Evolutionary conservation across 768 basidiomycete species (phyloP), one percentile per base, ranked within the genome.

Genomic region (Tephrocybe rancida): DNA sequence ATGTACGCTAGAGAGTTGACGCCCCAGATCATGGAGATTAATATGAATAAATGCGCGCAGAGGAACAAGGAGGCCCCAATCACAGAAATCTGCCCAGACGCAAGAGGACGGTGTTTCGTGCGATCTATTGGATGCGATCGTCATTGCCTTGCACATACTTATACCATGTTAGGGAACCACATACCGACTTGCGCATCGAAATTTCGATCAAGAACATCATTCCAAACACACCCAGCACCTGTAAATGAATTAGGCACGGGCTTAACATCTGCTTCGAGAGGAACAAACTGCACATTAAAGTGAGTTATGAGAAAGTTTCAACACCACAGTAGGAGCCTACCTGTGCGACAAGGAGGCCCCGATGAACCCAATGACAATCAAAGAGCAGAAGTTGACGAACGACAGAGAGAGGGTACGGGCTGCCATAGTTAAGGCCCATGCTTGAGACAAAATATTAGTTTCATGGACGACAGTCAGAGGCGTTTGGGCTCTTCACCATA

Each of bases 171-270:
- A 14, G n/a, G 18, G 18, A n/a, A 8, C 7, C 11, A 58, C 70
- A 27, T 50, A 70, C 71, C 71, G 39, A 74, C 73, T 63, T 61
- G 62, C 1, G 54, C 54, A 48, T 74, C 73, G 49, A 72, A 41
- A n/a, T 64, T 42, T 19, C 57, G 49, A 44, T 68, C 65, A n/a
- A 59, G 42, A 11, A 62, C 62, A 48, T 64, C 61, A 27, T 64
- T 64, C 58, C 57, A 61, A 13, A 59, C 41, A 44, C 61, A 59
- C 5, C 51, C 61, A 26, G 43, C 51, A 39, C 51, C 51, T 52
- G 19, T 29, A 32, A 11, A 37, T 24, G 47, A 41, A 38, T 44
- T 6, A 48, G 22, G 8, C 16, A 9, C 5, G 8, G 14, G 10
- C 5, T 37, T 5, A 37, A 1, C 24, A 35, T 35, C 18, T 25